phyloP scores from a whole-genome alignment of 805 yeast genomes.

The Nakazawaea ernobii region DNA sequence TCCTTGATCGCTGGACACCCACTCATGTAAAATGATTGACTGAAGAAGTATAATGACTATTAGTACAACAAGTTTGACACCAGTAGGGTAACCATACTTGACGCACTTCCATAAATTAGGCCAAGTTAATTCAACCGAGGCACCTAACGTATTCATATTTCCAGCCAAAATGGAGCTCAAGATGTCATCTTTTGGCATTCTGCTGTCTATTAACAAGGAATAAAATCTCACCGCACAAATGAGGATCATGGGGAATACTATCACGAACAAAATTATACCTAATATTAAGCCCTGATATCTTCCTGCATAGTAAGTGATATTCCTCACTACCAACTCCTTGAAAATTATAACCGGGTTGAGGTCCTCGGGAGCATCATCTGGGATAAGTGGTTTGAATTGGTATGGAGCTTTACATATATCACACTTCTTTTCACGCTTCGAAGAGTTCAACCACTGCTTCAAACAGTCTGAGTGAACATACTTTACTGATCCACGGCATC shows the following conservation, averaged over 20 bases:
- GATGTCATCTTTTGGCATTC: slow-evolving; percentile 29
- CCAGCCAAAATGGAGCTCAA: slow-evolving; percentile 14
- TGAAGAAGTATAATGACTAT: slow-evolving; percentile 37
- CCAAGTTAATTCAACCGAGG: slow-evolving; percentile 11
- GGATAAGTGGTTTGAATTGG: slow-evolving; percentile 38
- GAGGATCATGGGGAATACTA: slow-evolving; percentile 38
- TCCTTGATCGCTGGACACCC: slow-evolving; percentile 68
- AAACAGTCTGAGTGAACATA: slow-evolving; percentile 92
- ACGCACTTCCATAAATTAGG: slow-evolving; percentile 20
- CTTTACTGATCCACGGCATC: slow-evolving; percentile 88
- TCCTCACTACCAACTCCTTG: slow-evolving; percentile 35
- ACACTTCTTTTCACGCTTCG: slow-evolving; percentile 61
- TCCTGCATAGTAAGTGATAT: slow-evolving; percentile 2
- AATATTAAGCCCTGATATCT: slow-evolving; percentile 12
- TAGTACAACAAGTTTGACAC: slow-evolving; percentile 32
- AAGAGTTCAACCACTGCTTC: slow-evolving; percentile 77
- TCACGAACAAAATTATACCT: slow-evolving; percentile 18
- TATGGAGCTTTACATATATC: slow-evolving; percentile 84
- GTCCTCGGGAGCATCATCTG: slow-evolving; percentile 37
- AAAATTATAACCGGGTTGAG: slow-evolving; percentile 41
- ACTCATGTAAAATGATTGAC: slow-evolving; percentile 57
- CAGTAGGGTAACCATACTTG: slow-evolving; percentile 30
- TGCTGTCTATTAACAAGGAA: slow-evolving; percentile 52
- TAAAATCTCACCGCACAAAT: slow-evolving; percentile 46
- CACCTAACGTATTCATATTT: slow-evolving; percentile 20